Percentiles rank a stretch among this genome's conserved stretches.
Evolutionary conservation across 1,284 basidiomycete species (phyloP).

Genomic region (Malassezia pachydermatis): DNA sequence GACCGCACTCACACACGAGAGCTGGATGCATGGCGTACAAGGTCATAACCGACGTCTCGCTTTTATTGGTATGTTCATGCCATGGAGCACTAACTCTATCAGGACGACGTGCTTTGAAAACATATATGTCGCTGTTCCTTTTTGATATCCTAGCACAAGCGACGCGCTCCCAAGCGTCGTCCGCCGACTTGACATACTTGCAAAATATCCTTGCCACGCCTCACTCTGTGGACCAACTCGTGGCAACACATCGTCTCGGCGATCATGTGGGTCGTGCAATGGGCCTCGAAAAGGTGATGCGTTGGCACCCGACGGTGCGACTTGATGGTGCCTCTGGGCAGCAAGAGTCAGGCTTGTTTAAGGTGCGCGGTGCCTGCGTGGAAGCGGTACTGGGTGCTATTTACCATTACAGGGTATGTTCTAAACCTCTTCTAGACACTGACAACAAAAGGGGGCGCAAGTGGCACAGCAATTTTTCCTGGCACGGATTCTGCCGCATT

Average conservation of each 20-base stretch:
- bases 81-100: not conserved
- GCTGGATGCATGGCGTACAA: slow-evolving; percentile 26
- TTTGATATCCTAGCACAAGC: slow-evolving; percentile 21
- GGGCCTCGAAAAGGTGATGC: slow-evolving; percentile 43
- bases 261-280: slow-evolving; percentile 32
- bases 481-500: slow-evolving; percentile 16
- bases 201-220: slow-evolving; percentile 24
- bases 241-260: slow-evolving; percentile 36
- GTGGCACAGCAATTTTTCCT: slow-evolving; percentile 21
- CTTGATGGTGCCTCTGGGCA: slow-evolving; percentile 1
- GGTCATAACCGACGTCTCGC: slow-evolving; percentile 41
- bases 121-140: slow-evolving; percentile 36
- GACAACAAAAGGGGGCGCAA: slow-evolving; percentile 16
- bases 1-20: slow-evolving; percentile 40
- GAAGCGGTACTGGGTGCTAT: slow-evolving; percentile 47
- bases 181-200: slow-evolving; percentile 19
- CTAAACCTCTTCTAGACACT: not conserved
- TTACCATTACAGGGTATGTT: slow-evolving; percentile 33
- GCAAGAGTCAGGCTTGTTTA: slow-evolving; percentile 40
- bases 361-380: slow-evolving; percentile 41
- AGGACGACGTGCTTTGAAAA: slow-evolving; percentile 34
- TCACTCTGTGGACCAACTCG: slow-evolving; percentile 23
- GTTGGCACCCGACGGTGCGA: slow-evolving; percentile 40
- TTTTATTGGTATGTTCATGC: slow-evolving; percentile 25
- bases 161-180: not conserved